A percentile compares a stretch with the other conserved stretches of the same genome.
Conservation (phyloP, 2,329 filamentous ascomycete species). For the Aspergillus caelatus region DNA sequence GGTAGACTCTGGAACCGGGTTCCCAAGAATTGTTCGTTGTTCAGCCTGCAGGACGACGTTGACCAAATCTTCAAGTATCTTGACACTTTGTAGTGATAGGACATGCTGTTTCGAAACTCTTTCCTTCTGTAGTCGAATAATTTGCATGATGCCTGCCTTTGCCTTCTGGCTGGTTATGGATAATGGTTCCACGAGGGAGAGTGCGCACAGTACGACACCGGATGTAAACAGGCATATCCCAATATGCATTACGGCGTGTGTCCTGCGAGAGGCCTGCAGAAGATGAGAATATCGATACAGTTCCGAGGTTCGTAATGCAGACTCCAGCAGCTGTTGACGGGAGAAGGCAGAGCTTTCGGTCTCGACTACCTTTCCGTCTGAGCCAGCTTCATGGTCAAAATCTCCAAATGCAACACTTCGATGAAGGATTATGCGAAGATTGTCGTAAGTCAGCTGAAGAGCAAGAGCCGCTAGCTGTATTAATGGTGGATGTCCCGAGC, state of each 20-base stretch:
- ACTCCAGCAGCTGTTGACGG: conserved; percentile 12
- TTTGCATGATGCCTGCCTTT: conserved; percentile 16
- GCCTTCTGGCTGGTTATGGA: conserved; percentile 13
- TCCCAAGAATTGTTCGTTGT: conserved; percentile 9
- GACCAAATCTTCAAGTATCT: conserved; percentile 12
- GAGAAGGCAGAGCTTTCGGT: not conserved
- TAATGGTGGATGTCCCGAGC: not conserved
- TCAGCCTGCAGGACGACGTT: conserved; percentile 12
- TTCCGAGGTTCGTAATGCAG: conserved; percentile 13
- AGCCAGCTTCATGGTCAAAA: not conserved
- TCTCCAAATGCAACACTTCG: conserved; percentile 14
- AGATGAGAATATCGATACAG: conserved; percentile 10
- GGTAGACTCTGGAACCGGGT: not conserved
- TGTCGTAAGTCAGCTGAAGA: conserved; percentile 16
- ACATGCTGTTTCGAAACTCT: conserved; percentile 11
- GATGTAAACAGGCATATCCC: conserved; percentile 22
- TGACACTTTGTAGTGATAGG: conserved; percentile 14
- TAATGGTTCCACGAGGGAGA: conserved; percentile 14
- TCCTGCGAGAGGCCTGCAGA: conserved; percentile 15
- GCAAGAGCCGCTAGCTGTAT: conserved; percentile 11
- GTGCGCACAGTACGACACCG: conserved; percentile 18
- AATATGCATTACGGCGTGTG: conserved; percentile 19
- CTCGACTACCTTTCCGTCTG: not conserved
- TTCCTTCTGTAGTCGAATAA: conserved; percentile 13
- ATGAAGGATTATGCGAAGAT: conserved; percentile 15